These are phyloP conservation scores for Citrus sinensis DNA, from an alignment of 345 rosid species.

Conservation along the genomic window DNA sequence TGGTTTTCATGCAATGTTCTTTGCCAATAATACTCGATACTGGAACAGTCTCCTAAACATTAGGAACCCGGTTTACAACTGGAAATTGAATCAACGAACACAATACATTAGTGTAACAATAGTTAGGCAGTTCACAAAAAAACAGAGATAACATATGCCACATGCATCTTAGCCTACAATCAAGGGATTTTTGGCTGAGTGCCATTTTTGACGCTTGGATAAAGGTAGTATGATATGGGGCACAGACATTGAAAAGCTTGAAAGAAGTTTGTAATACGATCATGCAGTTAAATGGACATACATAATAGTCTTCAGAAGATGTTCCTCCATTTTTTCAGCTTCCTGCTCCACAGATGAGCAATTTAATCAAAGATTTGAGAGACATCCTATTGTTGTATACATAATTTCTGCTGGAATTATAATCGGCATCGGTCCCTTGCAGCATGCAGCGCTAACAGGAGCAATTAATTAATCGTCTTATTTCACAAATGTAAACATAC, in stretches of 20 bases:
- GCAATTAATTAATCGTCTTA: neutral
- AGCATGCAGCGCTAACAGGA: too few species aligned
- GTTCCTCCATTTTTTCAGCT: neutral
- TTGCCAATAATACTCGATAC: neutral
- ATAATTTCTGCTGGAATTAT: neutral
- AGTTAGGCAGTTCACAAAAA: neutral
- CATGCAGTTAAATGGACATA: neutral
- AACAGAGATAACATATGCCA: neutral
- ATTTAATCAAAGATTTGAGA: neutral
- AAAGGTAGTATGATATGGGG: neutral
- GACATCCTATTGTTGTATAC: neutral
- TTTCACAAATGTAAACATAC: neutral
- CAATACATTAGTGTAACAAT: neutral
- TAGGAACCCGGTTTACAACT: neutral
- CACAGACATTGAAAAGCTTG: neutral
- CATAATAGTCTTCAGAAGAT: neutral
- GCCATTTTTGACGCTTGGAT: neutral
- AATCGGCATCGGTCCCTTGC: neutral
- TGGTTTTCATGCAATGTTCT: neutral
- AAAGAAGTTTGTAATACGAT: neutral
- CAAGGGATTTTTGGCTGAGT: neutral
- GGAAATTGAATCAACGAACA: neutral
- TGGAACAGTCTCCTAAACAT: neutral
- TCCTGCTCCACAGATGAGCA: neutral
- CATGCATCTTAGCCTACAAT: neutral